phyloP scores from a whole-genome alignment of 2,329 filamentous ascomycete genomes.

The Claviceps pusilla region DNA sequence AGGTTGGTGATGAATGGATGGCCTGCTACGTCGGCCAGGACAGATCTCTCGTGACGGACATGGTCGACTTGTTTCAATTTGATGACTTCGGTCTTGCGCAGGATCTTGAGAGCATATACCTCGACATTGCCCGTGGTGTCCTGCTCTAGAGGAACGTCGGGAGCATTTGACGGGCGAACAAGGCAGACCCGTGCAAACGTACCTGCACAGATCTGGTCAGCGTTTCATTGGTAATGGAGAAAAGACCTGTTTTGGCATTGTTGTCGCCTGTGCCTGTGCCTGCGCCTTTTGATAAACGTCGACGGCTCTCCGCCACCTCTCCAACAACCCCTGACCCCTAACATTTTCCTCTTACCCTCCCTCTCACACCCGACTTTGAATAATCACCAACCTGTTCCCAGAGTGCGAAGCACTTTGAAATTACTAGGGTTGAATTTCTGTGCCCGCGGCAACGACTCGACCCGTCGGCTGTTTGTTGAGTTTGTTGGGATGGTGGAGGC shows the following conservation, averaged over 20 bases:
- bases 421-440: conserved; percentile 29
- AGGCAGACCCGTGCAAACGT: conserved; percentile 75
- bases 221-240: not conserved
- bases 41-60: conserved; percentile 67
- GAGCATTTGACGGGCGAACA: conserved; percentile 45
- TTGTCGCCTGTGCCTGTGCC: not conserved
- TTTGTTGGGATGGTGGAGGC: not conserved
- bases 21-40: conserved; percentile 61
- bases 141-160: conserved; percentile 18
- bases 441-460: conserved; percentile 13
- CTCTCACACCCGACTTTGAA: not conserved
- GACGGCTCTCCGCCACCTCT: not conserved
- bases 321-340: no score
- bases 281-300: not conserved
- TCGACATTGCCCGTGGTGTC: conserved; percentile 18
- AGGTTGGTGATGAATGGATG: conserved; percentile 74
- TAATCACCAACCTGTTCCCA: conserved; percentile 48
- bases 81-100: conserved; percentile 60
- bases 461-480: not conserved
- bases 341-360: no score
- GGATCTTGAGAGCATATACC: conserved; percentile 71
- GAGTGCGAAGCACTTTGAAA: conserved; percentile 59
- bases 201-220: conserved; percentile 26
- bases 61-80: conserved; percentile 77
- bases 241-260: not conserved